These are phyloP conservation scores for Aspergillus persii DNA, from an alignment of 2,329 filamentous ascomycete species.

Conservation along the genomic window DNA sequence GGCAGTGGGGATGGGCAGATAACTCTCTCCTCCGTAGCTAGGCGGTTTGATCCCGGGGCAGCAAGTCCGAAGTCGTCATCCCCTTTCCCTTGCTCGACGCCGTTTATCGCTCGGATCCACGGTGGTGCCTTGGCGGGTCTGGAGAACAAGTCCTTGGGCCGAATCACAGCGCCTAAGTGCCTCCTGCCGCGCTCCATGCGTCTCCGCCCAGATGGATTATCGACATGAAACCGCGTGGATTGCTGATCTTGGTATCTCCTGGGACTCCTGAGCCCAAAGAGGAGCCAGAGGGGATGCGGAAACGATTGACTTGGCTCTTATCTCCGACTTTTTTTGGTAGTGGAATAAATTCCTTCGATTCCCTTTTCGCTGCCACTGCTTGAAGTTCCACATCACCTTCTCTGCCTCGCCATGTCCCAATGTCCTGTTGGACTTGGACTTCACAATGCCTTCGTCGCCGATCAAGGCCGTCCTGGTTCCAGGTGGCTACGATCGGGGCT, in stretches of 20 bases:
- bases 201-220: conserved; percentile 3
- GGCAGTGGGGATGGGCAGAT: too few species aligned
- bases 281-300: neutral
- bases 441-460: conserved; percentile 6
- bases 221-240: conserved; percentile 1
- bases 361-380: neutral
- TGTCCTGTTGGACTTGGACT: conserved; percentile 15
- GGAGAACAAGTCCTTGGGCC: neutral
- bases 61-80: neutral
- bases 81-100: neutral
- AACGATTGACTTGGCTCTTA: neutral
- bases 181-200: neutral
- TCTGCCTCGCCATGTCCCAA: conserved; percentile 13
- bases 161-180: neutral
- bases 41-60: neutral
- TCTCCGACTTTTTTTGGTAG: neutral
- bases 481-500: conserved; percentile 5
- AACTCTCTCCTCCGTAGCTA: too few species aligned
- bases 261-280: neutral
- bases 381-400: neutral
- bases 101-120: neutral
- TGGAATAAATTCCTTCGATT: neutral
- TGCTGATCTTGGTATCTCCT: neutral
- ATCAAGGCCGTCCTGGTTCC: conserved; percentile 7
- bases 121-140: neutral